Evolutionary conservation across 768 basidiomycete genomes (phyloP).

Genomic region (Mycena kentingensis): DNA sequence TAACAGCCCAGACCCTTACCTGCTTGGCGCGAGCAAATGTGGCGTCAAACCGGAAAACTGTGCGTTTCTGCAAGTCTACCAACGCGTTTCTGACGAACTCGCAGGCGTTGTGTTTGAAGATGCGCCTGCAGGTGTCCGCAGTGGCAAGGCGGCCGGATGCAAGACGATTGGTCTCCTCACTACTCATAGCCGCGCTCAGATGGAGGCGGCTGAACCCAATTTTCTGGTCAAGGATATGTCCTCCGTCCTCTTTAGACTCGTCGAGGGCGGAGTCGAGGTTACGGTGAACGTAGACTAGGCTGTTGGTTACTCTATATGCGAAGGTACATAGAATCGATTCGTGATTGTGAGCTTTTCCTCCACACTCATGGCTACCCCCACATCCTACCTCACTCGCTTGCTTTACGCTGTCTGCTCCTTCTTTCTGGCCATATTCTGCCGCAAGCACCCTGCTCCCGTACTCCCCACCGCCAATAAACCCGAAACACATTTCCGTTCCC

Average conservation of each 20-base stretch:
- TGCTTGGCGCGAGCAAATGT: slow-evolving; percentile 77
- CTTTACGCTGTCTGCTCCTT: slow-evolving; percentile 4
- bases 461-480: slow-evolving; percentile 1
- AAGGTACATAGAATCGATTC: too few species aligned
- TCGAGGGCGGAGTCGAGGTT: slow-evolving; percentile 48
- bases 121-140: slow-evolving; percentile 81
- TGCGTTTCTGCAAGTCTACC: slow-evolving; percentile 30
- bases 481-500: background rate
- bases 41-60: slow-evolving; percentile 65
- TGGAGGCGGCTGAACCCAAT: slow-evolving; percentile 63
- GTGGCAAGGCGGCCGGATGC: slow-evolving; percentile 81
- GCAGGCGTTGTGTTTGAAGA: slow-evolving; percentile 88
- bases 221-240: slow-evolving; percentile 76
- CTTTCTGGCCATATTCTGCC: slow-evolving; percentile 11
- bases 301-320: too few species aligned
- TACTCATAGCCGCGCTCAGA: slow-evolving; percentile 68
- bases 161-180: slow-evolving; percentile 84
- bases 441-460: slow-evolving; percentile 4
- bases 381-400: slow-evolving; percentile 16
- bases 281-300: slow-evolving; percentile 39
- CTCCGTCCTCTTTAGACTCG: slow-evolving; percentile 37
- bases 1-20: slow-evolving; percentile 82
- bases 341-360: too few species aligned
- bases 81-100: slow-evolving; percentile 5
- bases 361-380: too few species aligned